Evolutionary conservation across 1,284 basidiomycete genomes (phyloP), one percentile per base, ranked within the genome.

Genomic region (Gymnopus androsaceus): DNA sequence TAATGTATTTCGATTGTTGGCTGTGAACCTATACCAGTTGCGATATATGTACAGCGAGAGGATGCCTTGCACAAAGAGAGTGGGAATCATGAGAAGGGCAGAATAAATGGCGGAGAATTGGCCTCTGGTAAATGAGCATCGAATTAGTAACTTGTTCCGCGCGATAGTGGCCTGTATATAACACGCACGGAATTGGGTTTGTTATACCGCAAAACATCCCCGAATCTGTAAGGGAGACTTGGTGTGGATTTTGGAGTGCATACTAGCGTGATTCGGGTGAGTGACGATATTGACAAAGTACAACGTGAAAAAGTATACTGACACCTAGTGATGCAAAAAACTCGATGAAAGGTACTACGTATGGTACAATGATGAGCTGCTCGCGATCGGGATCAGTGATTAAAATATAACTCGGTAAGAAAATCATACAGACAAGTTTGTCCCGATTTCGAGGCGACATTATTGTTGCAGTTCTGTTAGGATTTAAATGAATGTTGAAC

Each of bases 181-280:
- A 33, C 17, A 41, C 58, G 28, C 40, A 61, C 60, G 33, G 33
- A 21, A 38, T 36, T 3, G 44, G 34, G 34, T 31, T 50, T 1
- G 27, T 54, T 4, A 59, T 34, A 6, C 53, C 42, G 27, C 60
- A 60, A 25, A 57, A 53, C 55, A 60, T 57, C 48, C 55, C 52
- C 17, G 51, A 54, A 9, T 49, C 25, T 4, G 55, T 48, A 0
- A 57, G 44, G 8, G 15, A 25, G 21, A 57, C 52, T 23, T 60
- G 21, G 3, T 33, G 23, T 1, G 36, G 42, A 44, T 60, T 14
- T 38, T 37, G 41, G 3, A 45, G 23, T 8, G 55, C 59, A 46
- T 54, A 55, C 59, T 60, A 27, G 3, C 23, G 36, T 37, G 15
- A 37, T 37, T 15, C 36, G 15, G n/a, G n/a, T 37, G 36, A 37